These are phyloP conservation scores for Grosmannia serpens DNA, from an alignment of 2,329 filamentous ascomycete genomes.

Conservation along the genomic window DNA sequence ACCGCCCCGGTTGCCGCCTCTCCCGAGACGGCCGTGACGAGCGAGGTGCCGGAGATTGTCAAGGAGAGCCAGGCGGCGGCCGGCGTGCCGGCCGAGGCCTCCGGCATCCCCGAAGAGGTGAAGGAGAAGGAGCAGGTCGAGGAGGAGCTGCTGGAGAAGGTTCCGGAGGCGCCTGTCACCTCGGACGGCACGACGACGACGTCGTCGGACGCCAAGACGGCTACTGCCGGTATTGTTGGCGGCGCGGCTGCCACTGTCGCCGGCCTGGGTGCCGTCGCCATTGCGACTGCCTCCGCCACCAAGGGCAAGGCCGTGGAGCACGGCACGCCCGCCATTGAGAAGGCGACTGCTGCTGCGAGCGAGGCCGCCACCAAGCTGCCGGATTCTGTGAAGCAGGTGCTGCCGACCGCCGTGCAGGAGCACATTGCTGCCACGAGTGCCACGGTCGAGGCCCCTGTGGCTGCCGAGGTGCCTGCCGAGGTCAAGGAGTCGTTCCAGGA, in stretches of 20 bases:
- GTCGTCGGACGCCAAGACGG: neutral
- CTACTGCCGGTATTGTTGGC: conserved; percentile 4
- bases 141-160: conserved; percentile 56
- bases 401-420: conserved; percentile 38
- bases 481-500: conserved; percentile 47
- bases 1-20: conserved; percentile 18
- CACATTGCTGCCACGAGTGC: conserved; percentile 30
- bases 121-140: conserved; percentile 61
- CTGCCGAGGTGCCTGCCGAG: conserved; percentile 40
- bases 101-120: conserved; percentile 52
- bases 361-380: conserved; percentile 35
- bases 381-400: conserved; percentile 38
- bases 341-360: neutral
- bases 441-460: conserved; percentile 28
- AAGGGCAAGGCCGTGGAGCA: conserved; percentile 27
- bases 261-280: conserved; percentile 19
- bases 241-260: conserved; percentile 26
- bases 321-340: neutral
- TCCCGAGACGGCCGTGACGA: neutral
- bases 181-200: conserved; percentile 34
- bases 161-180: conserved; percentile 47
- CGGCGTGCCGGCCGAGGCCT: conserved; percentile 53
- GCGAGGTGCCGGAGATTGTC: conserved; percentile 43
- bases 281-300: conserved; percentile 18
- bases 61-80: conserved; percentile 62